Base-by-base conservation (phyloP, 2,329 filamentous ascomycete species). In the Hypoxylon sp. region DNA sequence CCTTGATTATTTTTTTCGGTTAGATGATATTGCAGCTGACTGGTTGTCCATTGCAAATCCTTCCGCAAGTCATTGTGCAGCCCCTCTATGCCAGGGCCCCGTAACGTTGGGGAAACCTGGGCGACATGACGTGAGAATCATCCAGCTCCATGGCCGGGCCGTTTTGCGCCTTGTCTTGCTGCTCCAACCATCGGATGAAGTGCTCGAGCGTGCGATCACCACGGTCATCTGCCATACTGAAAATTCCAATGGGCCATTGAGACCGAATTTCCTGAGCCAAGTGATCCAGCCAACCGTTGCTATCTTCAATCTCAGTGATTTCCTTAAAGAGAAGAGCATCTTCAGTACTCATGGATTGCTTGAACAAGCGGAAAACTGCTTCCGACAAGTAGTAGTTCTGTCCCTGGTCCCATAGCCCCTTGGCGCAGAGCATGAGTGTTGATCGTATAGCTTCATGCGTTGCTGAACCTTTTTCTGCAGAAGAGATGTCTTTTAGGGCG, bases 361-460 rank as follows among this genome's bases (percentile, higher is more conserved):
- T 69, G 33, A 74, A 51, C 10, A 75, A 17, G 13, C 58, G 71
- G 53, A 74, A 73, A 3, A 73, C 22, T 3, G 64, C 73, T 51
- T 73, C 71, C 9, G 73, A 67, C 9, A 73, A 35, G 55, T 71
- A 75, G 55, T 64, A 72, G 46, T 73, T 75, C n/a, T 63, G 69
- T 0, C 74, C 74, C 47, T 77, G 75, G 2, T 75, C 73, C 66
- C 73, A 71, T 10, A 77, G 17, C 3, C 73, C 73, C 35, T 75
- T 77, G 48, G 73, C 74, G 17, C 74, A 74, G 5, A 77, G 73
- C 10, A 76, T 26, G 1, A 77, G 17, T 8, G 75, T 76, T 9
- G 74, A 73, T 17, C 69, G 70, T 33, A 70, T 50, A 3, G 65
- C 67, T 37, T 76, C 73, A 24, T 60, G 35, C 6, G 31, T 29